A percentile compares a stretch with the other conserved stretches of the same genome.
phyloP scores from a whole-genome alignment of 352 stramenopile genomes.

The Phytopythium montanum region DNA sequence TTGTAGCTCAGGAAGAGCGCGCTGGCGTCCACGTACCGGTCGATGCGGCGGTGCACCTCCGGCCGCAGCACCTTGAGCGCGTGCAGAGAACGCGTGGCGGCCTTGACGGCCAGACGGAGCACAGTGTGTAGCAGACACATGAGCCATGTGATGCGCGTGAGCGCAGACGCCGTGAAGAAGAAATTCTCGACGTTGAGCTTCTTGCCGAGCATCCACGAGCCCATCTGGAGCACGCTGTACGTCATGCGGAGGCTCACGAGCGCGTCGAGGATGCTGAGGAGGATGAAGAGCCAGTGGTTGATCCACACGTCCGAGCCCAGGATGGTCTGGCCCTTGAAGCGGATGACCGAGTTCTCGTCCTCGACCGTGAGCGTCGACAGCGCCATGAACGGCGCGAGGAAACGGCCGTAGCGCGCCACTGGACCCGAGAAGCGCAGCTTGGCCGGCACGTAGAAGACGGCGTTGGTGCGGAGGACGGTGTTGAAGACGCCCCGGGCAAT shows the following conservation, averaged over 20 bases:
- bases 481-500: conserved; percentile 41
- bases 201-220: conserved; percentile 51
- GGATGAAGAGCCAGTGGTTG: conserved; percentile 69
- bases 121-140: conserved; percentile 48
- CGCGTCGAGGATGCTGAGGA: conserved; percentile 47
- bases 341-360: conserved; percentile 34
- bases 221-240: conserved; percentile 44
- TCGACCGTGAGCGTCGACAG: conserved; percentile 28
- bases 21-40: conserved; percentile 11
- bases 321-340: conserved; percentile 43
- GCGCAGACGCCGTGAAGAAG: conserved; percentile 42
- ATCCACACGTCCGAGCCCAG: conserved; percentile 63
- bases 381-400: conserved; percentile 48
- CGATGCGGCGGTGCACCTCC: conserved; percentile 3
- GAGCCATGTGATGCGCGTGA: conserved; percentile 56
- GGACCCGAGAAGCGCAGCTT: conserved; percentile 29
- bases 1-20: conserved; percentile 18
- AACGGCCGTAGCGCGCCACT: conserved; percentile 20
- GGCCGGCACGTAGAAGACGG: conserved; percentile 41
- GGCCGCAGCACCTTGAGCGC: conserved; percentile 8
- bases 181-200: conserved; percentile 52
- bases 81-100: conserved; percentile 23
- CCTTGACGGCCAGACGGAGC: conserved; percentile 23
- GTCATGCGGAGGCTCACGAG: conserved; percentile 39
- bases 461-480: conserved; percentile 28